These are phyloP conservation scores for Sclerospora graminicola DNA, from an alignment of 352 stramenopile species.

Conservation along the genomic window DNA sequence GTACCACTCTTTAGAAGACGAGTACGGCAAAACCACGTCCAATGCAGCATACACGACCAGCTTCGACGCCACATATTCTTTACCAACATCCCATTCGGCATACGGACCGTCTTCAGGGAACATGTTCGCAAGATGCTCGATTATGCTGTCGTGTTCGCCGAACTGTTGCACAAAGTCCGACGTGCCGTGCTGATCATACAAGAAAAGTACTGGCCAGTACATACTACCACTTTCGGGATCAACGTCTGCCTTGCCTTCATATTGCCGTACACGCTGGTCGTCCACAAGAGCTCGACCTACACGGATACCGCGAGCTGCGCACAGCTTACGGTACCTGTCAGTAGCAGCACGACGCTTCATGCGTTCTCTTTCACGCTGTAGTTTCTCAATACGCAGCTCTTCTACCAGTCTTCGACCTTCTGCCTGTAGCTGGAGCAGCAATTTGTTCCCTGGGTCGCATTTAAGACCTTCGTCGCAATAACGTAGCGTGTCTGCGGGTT, in stretches of 20 bases:
- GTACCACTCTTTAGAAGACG: conserved; percentile 58
- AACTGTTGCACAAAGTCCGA: conserved; percentile 80
- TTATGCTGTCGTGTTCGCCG: conserved; percentile 67
- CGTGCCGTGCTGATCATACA: conserved; percentile 80
- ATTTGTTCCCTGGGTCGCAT: conserved; percentile 65
- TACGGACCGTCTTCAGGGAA: conserved; percentile 81
- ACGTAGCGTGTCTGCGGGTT: conserved; percentile 64
- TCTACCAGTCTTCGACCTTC: conserved; percentile 51
- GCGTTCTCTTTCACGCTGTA: conserved; percentile 54
- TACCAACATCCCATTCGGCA: conserved; percentile 62
- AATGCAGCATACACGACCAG: conserved; percentile 66
- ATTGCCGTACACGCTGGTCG: conserved; percentile 73
- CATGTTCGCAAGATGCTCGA: conserved; percentile 85
- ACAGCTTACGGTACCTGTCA: conserved; percentile 75
- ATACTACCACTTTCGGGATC: conserved; percentile 49
- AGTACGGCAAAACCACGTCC: conserved; percentile 63
- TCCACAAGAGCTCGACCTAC: conserved; percentile 68
- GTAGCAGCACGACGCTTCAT: conserved; percentile 58
- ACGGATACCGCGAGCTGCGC: conserved; percentile 41
- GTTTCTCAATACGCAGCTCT: conserved; percentile 45
- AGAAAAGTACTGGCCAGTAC: conserved; percentile 74
- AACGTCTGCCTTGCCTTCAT: conserved; percentile 72
- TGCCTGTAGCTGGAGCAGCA: conserved; percentile 56
- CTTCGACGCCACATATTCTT: conserved; percentile 67
- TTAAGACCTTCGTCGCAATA: conserved; percentile 75